Evolutionary conservation across 345 rosid genomes (phyloP).

Genomic region (Eutrema heterophyllum): DNA sequence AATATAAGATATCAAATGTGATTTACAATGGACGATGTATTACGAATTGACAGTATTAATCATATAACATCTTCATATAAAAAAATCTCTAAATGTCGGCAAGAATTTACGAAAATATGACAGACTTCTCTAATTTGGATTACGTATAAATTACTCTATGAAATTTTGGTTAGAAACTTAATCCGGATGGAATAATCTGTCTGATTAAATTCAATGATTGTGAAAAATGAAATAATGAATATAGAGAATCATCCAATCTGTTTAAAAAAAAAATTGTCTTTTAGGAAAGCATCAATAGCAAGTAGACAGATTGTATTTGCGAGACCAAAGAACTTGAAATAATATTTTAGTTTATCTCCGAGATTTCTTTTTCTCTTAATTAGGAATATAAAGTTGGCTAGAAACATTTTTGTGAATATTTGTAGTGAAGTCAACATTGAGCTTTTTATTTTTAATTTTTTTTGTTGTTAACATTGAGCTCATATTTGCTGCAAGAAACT

Average conservation of each 20-base stretch:
- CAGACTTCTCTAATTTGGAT: not conserved
- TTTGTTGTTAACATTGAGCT: constrained; percentile 20
- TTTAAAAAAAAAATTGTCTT: not conserved
- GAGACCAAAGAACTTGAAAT: not conserved
- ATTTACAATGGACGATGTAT: not conserved
- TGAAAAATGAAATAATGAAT: constrained; percentile 10
- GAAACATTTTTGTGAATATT: not conserved
- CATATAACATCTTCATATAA: not conserved
- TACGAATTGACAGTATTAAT: not conserved
- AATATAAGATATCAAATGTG: not conserved
- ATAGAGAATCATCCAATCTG: constrained; percentile 20
- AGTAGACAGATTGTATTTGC: constrained; percentile 17
- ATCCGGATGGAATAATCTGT: not conserved
- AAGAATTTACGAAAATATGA: not conserved
- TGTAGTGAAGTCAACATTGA: constrained; percentile 22
- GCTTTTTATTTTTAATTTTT: not conserved
- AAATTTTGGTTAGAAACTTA: not conserved
- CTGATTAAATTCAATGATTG: constrained; percentile 17
- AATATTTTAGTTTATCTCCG: not conserved
- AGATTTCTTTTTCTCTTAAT: not conserved
- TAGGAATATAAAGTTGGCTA: not conserved
- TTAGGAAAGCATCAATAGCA: constrained; percentile 9
- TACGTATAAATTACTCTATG: not conserved
- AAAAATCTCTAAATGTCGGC: not conserved
- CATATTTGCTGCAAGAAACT: not conserved